Evolutionary conservation across 371 early-diverging fungal genomes (phyloP).

Genomic region (Actinomucor elegans): DNA sequence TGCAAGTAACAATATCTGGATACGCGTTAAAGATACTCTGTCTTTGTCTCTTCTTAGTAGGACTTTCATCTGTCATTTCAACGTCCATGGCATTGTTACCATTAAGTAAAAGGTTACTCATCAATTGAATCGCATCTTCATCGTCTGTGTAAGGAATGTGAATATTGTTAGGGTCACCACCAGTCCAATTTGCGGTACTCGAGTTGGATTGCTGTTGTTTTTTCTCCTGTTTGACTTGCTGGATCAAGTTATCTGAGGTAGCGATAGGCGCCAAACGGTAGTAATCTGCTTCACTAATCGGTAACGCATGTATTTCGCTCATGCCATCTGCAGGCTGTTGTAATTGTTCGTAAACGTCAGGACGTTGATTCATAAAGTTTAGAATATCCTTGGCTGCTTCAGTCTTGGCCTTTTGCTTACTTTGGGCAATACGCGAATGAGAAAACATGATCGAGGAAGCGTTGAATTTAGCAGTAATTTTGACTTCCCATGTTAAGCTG

Average conservation of each 20-base stretch:
- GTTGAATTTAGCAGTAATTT: not conserved
- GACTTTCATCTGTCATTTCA: not conserved
- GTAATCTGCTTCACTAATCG: slow-evolving; percentile 3
- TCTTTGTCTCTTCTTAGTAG: not conserved
- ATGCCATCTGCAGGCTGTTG: not conserved
- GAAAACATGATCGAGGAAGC: not conserved
- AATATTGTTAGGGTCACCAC: not conserved
- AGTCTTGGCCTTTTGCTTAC: slow-evolving; percentile 13
- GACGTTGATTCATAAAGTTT: not conserved
- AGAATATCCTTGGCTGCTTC: slow-evolving; percentile 8
- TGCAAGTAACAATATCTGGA: too few relatives aligned
- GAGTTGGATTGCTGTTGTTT: not conserved
- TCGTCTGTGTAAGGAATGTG: not conserved
- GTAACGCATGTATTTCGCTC: not conserved
- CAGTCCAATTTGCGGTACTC: not conserved
- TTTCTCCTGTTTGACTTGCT: too few relatives aligned
- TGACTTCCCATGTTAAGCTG: not conserved
- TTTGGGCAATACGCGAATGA: not conserved
- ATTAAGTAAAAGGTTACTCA: not conserved
- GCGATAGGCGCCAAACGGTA: not conserved
- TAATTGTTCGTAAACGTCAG: not conserved
- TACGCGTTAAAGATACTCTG: not conserved
- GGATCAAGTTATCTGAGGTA: too few relatives aligned
- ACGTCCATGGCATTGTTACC: not conserved
- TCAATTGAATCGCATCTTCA: not conserved